A percentile compares a stretch with the other conserved stretches of the same genome.
These are phyloP conservation scores for Neonothopanus nambi DNA, from an alignment of 1,284 basidiomycete species.

Conservation along the genomic window DNA sequence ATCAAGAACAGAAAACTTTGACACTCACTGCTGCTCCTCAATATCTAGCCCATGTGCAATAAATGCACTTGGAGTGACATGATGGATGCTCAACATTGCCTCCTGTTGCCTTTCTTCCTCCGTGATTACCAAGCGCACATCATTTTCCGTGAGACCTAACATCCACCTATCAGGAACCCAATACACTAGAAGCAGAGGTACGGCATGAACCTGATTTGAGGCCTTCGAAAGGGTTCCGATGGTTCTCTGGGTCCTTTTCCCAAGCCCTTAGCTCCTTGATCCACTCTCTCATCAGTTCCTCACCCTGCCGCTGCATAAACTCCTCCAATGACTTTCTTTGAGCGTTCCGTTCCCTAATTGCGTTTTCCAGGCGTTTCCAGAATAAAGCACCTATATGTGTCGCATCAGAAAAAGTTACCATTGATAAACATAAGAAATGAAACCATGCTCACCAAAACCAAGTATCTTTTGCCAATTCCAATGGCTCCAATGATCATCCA, in stretches of 20 bases:
- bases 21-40: conserved; percentile 7
- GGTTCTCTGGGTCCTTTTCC: background rate
- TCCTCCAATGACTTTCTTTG: background rate
- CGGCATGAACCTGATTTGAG: conserved; percentile 4
- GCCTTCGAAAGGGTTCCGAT: background rate
- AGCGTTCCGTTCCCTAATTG: background rate
- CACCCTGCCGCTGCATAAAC: background rate
- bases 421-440: conserved; percentile 8
- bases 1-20: too few relatives aligned
- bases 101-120: background rate
- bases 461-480: too few relatives aligned
- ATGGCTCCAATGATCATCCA: conserved; percentile 22
- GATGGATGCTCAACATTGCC: background rate
- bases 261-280: too few relatives aligned
- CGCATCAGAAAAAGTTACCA: too few relatives aligned
- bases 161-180: background rate
- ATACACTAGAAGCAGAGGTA: background rate
- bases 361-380: background rate
- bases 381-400: background rate
- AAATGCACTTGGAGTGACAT: background rate
- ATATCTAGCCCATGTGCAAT: conserved; percentile 2
- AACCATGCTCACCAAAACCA: conserved; percentile 3
- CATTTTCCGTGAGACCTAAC: background rate
- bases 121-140: background rate
- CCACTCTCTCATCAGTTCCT: too few relatives aligned